phyloP scores from a whole-genome alignment of 192 early-diverging fungal genomes.

The Coemansia sp. region DNA sequence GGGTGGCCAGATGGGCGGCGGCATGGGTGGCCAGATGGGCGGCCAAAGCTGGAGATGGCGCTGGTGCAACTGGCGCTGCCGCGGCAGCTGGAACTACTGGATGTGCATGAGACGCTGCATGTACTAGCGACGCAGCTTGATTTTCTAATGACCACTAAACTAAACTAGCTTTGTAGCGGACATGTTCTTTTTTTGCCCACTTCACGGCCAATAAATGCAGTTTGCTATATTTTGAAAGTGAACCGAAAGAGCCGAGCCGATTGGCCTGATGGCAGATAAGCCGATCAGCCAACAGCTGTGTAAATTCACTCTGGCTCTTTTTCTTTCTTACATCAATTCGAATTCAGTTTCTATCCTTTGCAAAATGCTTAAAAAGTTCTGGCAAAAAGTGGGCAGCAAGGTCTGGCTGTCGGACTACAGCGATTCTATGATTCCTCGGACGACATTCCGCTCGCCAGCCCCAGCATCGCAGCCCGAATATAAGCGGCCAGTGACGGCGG shows the following conservation, averaged over 20 bases:
- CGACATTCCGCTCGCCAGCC: slow-evolving; percentile 68
- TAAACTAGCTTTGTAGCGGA: not conserved
- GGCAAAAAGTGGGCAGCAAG: slow-evolving; percentile 48
- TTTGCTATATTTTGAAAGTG: not conserved
- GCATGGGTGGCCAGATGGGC: not conserved
- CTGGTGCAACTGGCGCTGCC: not conserved
- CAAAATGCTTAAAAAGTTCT: slow-evolving; percentile 46
- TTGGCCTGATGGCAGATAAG: not conserved
- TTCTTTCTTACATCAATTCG: not conserved
- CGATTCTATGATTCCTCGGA: slow-evolving; percentile 65
- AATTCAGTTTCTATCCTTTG: not conserved
- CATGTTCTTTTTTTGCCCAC: not conserved
- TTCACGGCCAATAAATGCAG: not conserved
- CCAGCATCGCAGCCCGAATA: slow-evolving; percentile 57
- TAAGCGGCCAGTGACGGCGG: slow-evolving; percentile 57
- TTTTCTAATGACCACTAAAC: not conserved
- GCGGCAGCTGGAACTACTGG: slow-evolving; percentile 8
- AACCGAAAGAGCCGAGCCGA: not conserved
- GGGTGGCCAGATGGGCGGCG: not conserved
- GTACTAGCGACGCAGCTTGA: not conserved
- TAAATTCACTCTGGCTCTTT: not conserved
- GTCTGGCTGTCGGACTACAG: slow-evolving; percentile 56
- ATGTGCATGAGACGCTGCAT: slow-evolving; percentile 17
- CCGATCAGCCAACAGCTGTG: not conserved
- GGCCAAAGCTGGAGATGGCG: slow-evolving; percentile 2